Conservation (phyloP, 2,329 filamentous ascomycete genomes). For the Onygenales sp. region DNA sequence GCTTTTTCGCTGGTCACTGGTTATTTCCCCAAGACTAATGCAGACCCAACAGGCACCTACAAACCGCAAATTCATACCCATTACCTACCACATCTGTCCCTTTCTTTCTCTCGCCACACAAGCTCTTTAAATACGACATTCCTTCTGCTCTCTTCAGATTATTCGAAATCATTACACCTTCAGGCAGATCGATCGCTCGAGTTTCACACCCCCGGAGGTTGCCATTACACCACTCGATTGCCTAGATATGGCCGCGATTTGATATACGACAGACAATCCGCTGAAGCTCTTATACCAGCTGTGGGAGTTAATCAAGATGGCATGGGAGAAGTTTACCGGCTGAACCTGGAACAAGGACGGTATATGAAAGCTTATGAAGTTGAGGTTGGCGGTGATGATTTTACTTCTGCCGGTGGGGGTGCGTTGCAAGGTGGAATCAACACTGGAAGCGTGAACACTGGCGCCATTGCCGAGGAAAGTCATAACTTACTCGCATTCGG, state of each 20-base stretch:
- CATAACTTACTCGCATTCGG: slow-evolving; percentile 91
- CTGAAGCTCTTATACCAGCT: slow-evolving; percentile 77
- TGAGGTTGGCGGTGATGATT: slow-evolving; percentile 78
- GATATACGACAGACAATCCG: slow-evolving; percentile 68
- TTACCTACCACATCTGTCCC: slow-evolving; percentile 80
- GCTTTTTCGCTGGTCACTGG: not conserved
- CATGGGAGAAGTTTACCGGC: slow-evolving; percentile 80
- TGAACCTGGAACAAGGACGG: slow-evolving; percentile 83
- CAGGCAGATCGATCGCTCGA: slow-evolving; percentile 87
- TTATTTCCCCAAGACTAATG: slow-evolving; percentile 3
- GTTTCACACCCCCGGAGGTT: slow-evolving; percentile 81
- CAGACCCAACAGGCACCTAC: slow-evolving; percentile 44
- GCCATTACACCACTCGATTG: slow-evolving; percentile 81
- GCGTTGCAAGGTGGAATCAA: slow-evolving; percentile 79
- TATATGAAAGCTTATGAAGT: slow-evolving; percentile 94
- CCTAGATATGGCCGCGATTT: slow-evolving; percentile 88
- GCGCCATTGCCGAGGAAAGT: slow-evolving; percentile 74
- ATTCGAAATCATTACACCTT: slow-evolving; percentile 87
- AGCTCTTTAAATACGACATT: slow-evolving; percentile 88
- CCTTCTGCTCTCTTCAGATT: slow-evolving; percentile 76
- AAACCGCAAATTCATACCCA: slow-evolving; percentile 91
- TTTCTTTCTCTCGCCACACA: slow-evolving; percentile 91
- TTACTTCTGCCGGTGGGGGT: slow-evolving; percentile 53
- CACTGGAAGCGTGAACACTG: slow-evolving; percentile 78
- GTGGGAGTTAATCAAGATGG: slow-evolving; percentile 82